These are phyloP conservation scores for Gaeumannomyces sp. DNA, from an alignment of 2,329 filamentous ascomycete genomes.

Conservation along the genomic window DNA sequence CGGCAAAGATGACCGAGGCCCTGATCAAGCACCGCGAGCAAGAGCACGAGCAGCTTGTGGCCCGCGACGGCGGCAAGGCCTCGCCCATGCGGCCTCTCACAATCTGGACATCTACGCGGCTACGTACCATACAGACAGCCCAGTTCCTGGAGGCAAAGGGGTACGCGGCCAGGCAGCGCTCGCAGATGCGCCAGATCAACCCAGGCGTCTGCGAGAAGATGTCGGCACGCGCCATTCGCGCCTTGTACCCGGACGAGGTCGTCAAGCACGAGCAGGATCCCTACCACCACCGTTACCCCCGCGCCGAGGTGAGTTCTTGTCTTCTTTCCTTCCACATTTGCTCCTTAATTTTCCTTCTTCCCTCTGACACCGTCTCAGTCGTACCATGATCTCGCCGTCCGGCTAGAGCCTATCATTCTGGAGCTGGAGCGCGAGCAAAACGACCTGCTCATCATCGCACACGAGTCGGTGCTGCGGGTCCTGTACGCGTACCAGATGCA, in stretches of 20 bases:
- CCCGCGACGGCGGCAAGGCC: conserved; percentile 55
- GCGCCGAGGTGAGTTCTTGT: conserved; percentile 65
- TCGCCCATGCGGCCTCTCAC: conserved; percentile 68
- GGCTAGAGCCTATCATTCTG: conserved; percentile 93
- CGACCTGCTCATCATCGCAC: conserved; percentile 95
- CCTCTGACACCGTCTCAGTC: conserved; percentile 50
- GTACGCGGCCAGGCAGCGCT: conserved; percentile 82
- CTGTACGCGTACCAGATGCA: conserved; percentile 98
- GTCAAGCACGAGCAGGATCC: conserved; percentile 89
- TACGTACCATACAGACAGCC: conserved; percentile 85
- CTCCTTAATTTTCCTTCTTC: not conserved
- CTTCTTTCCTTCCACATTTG: conserved; percentile 11
- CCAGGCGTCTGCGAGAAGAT: conserved; percentile 94
- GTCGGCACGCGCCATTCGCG: conserved; percentile 73
- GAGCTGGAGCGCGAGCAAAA: conserved; percentile 96
- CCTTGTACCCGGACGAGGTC: conserved; percentile 83
- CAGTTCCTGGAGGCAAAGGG: conserved; percentile 72
- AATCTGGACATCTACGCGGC: conserved; percentile 91
- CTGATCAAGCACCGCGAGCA: conserved; percentile 77
- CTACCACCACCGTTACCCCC: conserved; percentile 93
- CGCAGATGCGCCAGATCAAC: conserved; percentile 96
- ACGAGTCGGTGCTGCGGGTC: conserved; percentile 95
- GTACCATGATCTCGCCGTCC: conserved; percentile 96
- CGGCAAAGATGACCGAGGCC: conserved; percentile 77
- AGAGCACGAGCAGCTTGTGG: conserved; percentile 65